Base-by-base conservation (phyloP, 176 grass and related monocot species). In the Calamus simplicifolius region DNA sequence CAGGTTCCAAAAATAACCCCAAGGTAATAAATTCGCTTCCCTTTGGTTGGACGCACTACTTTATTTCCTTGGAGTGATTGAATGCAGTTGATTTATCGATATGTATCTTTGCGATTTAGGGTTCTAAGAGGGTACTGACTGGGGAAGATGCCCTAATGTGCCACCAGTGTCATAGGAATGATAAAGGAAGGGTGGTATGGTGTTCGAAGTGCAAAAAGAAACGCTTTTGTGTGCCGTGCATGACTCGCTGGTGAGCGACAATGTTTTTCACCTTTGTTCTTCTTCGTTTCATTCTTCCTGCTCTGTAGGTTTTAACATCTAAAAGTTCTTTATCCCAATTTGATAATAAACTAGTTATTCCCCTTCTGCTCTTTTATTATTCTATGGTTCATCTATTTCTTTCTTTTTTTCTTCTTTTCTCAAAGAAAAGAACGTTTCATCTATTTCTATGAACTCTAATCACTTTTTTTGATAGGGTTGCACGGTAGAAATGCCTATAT, bases 91-190 rank as follows among this genome's bases (percentile, higher is more conserved):
- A 18, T 49, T 62, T 4, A 23, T 48, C 13, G 7, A 10, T 14
- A 5, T 48, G 4, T 23, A 14, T 48, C 29, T 15, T 27, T 29
- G 50, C 12, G 8, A 12, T 64, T 26, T 49, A 78, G 60, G 67
- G 64, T 38, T 71, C 57, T 28, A 66, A 23, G 54, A 81, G 51
- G 49, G 17, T 19, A 4, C 30, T 83, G 62, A 80, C 43, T 16
- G 76, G 80, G n/a, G 31, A 75, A 54, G 65, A 88, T 79, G 74
- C 78, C 15, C 52, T 59, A n/a, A 77, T 69, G 57, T 95, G 89
- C 56, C 89, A 95, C 55, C 89, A 95, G 35, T 89, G 89, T 71
- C 74, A 82, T 16, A 76, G 75, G 53, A 89, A 80, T 0, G 86
- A 90, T 27, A 89, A 80, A 38, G 61, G 27, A 29, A 74, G 70